These are phyloP conservation scores for Kurtzmaniella quercitrusa DNA, from an alignment of 1,139 yeast species.

Conservation along the genomic window DNA sequence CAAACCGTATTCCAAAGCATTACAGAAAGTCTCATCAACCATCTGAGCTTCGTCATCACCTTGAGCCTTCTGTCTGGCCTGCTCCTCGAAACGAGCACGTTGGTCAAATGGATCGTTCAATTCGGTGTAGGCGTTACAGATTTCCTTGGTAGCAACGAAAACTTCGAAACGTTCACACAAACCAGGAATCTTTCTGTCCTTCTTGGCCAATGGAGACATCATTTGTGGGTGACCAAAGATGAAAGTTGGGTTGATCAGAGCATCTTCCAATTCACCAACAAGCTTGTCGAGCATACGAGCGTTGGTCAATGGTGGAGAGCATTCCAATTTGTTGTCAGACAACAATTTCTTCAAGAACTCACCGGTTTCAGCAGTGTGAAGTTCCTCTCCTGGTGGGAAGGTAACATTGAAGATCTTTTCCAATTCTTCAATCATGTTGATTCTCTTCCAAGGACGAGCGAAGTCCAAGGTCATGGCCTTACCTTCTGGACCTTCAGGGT, in stretches of 20 bases:
- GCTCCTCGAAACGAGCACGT: slow-evolving; percentile 96
- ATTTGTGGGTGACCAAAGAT: slow-evolving; percentile 98
- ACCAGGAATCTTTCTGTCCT: slow-evolving; percentile 88
- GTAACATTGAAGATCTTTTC: slow-evolving; percentile 82
- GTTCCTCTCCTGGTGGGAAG: slow-evolving; percentile 94
- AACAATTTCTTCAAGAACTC: slow-evolving; percentile 80
- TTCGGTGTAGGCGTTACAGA: slow-evolving; percentile 97
- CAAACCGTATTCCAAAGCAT: slow-evolving; percentile 95
- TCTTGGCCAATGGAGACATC: slow-evolving; percentile 99
- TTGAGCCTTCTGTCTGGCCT: slow-evolving; percentile 96
- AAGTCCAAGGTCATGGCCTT: slow-evolving; percentile 79
- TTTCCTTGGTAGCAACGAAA: slow-evolving; percentile 97
- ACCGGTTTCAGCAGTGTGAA: slow-evolving; percentile 93
- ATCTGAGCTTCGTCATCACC: slow-evolving; percentile 99
- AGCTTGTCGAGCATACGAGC: slow-evolving; percentile 98
- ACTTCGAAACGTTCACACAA: slow-evolving; percentile 98
- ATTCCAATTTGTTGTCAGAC: slow-evolving; percentile 78
- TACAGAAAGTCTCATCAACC: slow-evolving; percentile 94
- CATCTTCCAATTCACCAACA: slow-evolving; percentile 91
- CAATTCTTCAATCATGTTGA: slow-evolving; percentile 93
- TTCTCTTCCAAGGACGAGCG: slow-evolving; percentile 97
- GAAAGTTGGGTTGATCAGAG: slow-evolving; percentile 94
- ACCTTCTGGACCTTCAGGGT: slow-evolving; percentile 87
- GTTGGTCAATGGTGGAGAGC: slow-evolving; percentile 95
- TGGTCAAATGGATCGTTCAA: slow-evolving; percentile 98